A percentile compares a stretch with the other conserved stretches of the same genome.
Conservation (phyloP, 371 early-diverging fungal genomes). For the Thermomucor indicae-seudaticae region DNA sequence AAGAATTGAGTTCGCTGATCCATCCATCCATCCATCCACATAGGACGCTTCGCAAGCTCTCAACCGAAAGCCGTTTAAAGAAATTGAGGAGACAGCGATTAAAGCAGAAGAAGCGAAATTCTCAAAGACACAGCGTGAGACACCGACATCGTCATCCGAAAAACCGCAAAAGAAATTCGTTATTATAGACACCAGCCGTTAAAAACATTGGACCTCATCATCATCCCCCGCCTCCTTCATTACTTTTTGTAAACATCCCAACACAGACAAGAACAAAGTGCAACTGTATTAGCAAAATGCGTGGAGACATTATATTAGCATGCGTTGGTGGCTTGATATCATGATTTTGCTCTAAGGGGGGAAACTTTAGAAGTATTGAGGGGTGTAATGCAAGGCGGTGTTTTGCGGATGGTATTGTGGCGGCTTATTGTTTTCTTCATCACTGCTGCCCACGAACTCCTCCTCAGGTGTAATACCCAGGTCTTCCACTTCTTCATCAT, state of each 20-base stretch:
- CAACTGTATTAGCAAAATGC: no score
- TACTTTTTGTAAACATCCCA: no score
- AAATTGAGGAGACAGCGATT: conserved; percentile 51
- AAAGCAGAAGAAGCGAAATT: conserved; percentile 37
- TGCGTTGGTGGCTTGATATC: no score
- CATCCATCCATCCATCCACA: background rate
- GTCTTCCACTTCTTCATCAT: conserved; percentile 7
- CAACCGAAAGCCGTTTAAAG: conserved; percentile 68
- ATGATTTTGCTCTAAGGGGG: no score
- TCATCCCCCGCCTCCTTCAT: no score
- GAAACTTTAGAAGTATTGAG: no score
- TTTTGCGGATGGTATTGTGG: no score
- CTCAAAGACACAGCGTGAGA: conserved; percentile 8
- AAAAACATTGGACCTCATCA: no score
- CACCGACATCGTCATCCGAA: conserved; percentile 12
- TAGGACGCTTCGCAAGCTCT: conserved; percentile 81
- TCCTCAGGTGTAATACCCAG: background rate
- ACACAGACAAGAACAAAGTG: no score
- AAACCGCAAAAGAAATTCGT: conserved; percentile 21
- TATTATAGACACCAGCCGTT: conserved; percentile 41
- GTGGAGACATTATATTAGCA: no score
- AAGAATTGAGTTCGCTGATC: background rate
- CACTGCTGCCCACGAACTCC: background rate
- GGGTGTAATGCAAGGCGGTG: no score
- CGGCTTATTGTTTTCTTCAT: conserved; percentile 2